phyloP scores from a whole-genome alignment of 2,329 filamentous ascomycete species.

The Botrytis deweyae region DNA sequence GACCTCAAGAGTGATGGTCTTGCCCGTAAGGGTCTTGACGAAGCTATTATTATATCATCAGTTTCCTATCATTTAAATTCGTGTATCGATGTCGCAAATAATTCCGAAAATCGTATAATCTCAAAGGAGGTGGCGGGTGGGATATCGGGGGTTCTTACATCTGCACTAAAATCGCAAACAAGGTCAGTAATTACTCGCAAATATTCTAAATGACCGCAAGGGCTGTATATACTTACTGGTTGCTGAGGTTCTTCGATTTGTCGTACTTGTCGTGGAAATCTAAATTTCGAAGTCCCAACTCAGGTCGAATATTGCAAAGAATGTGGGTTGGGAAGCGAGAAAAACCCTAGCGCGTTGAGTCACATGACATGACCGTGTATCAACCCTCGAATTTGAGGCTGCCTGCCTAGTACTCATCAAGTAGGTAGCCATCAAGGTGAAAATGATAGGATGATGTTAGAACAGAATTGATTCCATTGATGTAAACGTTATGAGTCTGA shows the following conservation, averaged over 20 bases:
- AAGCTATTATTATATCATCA: conserved; percentile 61
- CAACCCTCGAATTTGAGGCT: conserved; percentile 14
- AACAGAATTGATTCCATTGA: not conserved
- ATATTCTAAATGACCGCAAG: conserved; percentile 4
- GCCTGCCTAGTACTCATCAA: not conserved
- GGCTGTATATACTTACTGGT: conserved; percentile 53
- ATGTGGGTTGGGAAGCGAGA: conserved; percentile 10
- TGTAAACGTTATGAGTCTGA: not conserved
- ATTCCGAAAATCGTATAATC: conserved; percentile 13
- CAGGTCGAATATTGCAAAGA: conserved; percentile 16
- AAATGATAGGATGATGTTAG: not conserved
- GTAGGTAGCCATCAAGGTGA: conserved; percentile 4
- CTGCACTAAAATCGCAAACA: conserved; percentile 64
- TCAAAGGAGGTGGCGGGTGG: conserved; percentile 27
- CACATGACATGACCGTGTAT: not conserved
- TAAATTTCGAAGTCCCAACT: conserved; percentile 22
- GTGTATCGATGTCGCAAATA: not conserved
- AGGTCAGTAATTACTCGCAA: conserved; percentile 40
- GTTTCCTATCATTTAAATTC: conserved; percentile 11
- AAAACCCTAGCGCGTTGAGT: conserved; percentile 4
- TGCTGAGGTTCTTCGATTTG: conserved; percentile 38
- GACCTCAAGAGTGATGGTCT: conserved; percentile 99
- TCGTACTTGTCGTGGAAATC: conserved; percentile 28
- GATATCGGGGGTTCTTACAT: conserved; percentile 63
- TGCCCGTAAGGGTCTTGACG: conserved; percentile 99